These are phyloP conservation scores for Trichoderma atroviride DNA, from an alignment of 2,329 filamentous ascomycete species.

Conservation along the genomic window DNA sequence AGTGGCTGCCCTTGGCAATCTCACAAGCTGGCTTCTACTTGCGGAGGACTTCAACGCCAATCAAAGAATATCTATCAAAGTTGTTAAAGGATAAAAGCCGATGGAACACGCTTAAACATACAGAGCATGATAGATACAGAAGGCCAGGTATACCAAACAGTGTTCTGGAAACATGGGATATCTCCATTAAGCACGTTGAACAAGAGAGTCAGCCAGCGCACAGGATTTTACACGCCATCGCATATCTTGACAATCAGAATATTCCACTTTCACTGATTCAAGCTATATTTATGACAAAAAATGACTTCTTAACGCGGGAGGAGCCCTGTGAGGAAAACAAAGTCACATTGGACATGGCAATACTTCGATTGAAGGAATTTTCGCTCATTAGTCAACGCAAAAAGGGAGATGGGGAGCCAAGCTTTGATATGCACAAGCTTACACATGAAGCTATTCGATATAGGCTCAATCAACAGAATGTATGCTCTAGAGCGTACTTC, in stretches of 20 bases:
- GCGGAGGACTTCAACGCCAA: not conserved
- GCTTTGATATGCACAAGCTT: not conserved
- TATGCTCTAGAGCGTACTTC: not conserved
- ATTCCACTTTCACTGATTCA: not conserved
- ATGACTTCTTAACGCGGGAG: not conserved
- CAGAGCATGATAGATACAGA: not conserved
- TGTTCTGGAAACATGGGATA: not conserved
- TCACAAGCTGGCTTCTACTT: not conserved
- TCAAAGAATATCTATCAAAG: not conserved
- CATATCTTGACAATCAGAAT: not conserved
- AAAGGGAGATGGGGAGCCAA: not conserved
- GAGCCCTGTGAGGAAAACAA: not conserved
- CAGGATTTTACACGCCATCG: not conserved
- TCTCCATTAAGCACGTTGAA: not conserved
- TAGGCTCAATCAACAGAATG: not conserved
- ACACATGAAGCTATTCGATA: not conserved
- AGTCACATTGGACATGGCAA: not conserved
- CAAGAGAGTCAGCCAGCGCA: not conserved
- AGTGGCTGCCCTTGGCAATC: not conserved
- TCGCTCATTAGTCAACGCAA: not conserved
- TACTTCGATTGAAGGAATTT: not conserved
- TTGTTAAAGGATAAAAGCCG: not conserved
- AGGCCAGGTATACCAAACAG: not conserved
- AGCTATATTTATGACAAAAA: not conserved
- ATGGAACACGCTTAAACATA: not conserved